Conservation (phyloP, 2,329 filamentous ascomycete genomes). For the Arthrobotrys iridis region DNA sequence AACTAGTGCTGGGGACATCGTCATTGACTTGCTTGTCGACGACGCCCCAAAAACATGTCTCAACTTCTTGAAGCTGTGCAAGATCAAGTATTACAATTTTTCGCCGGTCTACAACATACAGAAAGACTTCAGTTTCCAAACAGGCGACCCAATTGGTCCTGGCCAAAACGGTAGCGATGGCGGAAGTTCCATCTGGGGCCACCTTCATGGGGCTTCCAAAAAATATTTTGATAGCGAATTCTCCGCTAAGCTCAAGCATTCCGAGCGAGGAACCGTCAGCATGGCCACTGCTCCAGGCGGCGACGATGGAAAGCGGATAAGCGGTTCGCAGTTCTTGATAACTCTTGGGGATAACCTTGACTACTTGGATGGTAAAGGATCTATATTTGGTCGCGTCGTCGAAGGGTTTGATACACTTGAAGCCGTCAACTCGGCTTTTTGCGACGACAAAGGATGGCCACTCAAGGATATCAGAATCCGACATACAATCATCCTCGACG, state of each 20-base stretch:
- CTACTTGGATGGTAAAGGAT: slow-evolving; percentile 90
- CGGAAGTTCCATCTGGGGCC: slow-evolving; percentile 90
- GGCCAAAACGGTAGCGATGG: slow-evolving; percentile 86
- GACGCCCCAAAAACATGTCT: slow-evolving; percentile 91
- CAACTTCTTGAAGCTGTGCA: slow-evolving; percentile 99
- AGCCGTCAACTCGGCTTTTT: slow-evolving; percentile 89
- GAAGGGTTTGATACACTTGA: slow-evolving; percentile 95
- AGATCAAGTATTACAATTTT: slow-evolving; percentile 99
- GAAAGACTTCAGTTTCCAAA: slow-evolving; percentile 95
- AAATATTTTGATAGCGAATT: slow-evolving; percentile 86
- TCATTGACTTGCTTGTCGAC: slow-evolving; percentile 89
- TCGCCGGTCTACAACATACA: slow-evolving; percentile 90
- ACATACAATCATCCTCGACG: slow-evolving; percentile 90
- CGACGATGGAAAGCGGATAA: slow-evolving; percentile 75
- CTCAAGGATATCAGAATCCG: slow-evolving; percentile 94
- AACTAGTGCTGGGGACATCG: slow-evolving; percentile 91
- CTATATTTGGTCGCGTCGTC: slow-evolving; percentile 92
- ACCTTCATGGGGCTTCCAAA: slow-evolving; percentile 75
- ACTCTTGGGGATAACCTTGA: slow-evolving; percentile 90
- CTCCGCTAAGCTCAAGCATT: slow-evolving; percentile 85
- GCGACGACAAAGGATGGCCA: slow-evolving; percentile 84
- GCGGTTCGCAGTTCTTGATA: slow-evolving; percentile 91
- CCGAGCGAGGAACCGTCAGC: slow-evolving; percentile 89
- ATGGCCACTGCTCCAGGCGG: slow-evolving; percentile 90
- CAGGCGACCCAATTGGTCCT: slow-evolving; percentile 90